Evolutionary conservation across 495 filamentous ascomycete species (phyloP), one percentile per base, ranked within the genome.

Genomic region (Melanomma pulvis-pyrius): DNA sequence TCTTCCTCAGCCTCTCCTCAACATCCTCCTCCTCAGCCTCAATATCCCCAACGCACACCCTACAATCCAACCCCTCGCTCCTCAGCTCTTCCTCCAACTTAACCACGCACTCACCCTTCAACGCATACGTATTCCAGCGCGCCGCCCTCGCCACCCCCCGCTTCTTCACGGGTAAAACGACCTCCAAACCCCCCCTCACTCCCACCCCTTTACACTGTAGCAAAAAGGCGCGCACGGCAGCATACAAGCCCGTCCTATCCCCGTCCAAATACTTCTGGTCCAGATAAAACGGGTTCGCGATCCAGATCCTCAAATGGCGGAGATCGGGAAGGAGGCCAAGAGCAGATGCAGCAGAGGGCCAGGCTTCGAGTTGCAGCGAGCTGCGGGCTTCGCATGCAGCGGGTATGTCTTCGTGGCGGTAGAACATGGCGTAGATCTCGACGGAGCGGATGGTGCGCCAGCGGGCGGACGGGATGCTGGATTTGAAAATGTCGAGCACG

Each of bases 341-440:
- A 15, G 22, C 48, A 25, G 48, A 24, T 11, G 11, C 11, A 28
- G 48, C 48, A 15, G 48, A 6, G 5, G 48, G 48, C 48, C 48
- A 50, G 21, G 48, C 48, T 26, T 50, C 48, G 48, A 50, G 48
- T 50, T 50, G 48, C 48, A 50, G 48, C 4, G 21, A 13, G 48
- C 48, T 50, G 48, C 48, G 48, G 7, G 48, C 48, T 50, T 50
- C 48, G 48, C 21, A 25, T 9, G 48, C 48, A 28, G 21, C 2
- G 2, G 48, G 21, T 7, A 50, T 50, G 22, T 50, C 48, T 50
- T 50, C 48, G 21, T 50, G 8, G 2, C 48, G 48, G 48, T 50
- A 50, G 7, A 24, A 25, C 48, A 50, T 50, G 48, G 48, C 48
- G 48, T 50, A 50, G 4, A 50, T 15, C 5, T 6, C 5, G 19